Percentiles rank a stretch among this genome's conserved stretches.
Evolutionary conservation across 768 basidiomycete genomes (phyloP).

Genomic region (Russula griseocarnosa): DNA sequence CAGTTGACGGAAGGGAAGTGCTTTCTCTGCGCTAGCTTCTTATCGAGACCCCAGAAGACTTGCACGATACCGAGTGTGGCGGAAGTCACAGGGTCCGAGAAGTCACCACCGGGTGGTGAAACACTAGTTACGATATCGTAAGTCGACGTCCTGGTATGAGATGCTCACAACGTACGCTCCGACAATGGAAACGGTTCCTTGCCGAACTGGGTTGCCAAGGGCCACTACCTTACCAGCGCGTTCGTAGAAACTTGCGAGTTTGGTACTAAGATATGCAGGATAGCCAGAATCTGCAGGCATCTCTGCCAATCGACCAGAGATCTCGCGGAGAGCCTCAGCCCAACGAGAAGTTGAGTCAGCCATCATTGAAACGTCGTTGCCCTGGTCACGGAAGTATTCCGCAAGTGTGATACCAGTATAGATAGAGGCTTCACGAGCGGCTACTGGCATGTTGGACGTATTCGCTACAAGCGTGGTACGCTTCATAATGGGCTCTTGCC

Average conservation of each 20-base stretch:
- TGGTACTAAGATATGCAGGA: slow-evolving; percentile 93
- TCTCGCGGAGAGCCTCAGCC: slow-evolving; percentile 99
- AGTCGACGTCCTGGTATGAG: slow-evolving; percentile 1
- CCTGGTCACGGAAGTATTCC: slow-evolving; percentile 99
- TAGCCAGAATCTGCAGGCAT: slow-evolving; percentile 99
- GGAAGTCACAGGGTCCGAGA: slow-evolving; percentile 97
- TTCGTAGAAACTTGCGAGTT: slow-evolving; percentile 97
- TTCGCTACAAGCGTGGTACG: slow-evolving; percentile 98
- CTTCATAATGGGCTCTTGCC: slow-evolving; percentile 99
- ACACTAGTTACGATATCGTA: slow-evolving; percentile 50
- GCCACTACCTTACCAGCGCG: slow-evolving; percentile 95
- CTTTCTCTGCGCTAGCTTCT: slow-evolving; percentile 97
- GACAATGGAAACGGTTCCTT: slow-evolving; percentile 96
- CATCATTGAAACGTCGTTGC: slow-evolving; percentile 98
- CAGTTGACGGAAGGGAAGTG: slow-evolving; percentile 99
- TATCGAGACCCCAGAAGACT: slow-evolving; percentile 99
- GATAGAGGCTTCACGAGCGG: slow-evolving; percentile 97
- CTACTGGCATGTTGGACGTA: slow-evolving; percentile 99
- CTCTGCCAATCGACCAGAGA: slow-evolving; percentile 97
- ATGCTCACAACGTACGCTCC: slow-evolving; percentile 73
- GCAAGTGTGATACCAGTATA: slow-evolving; percentile 99
- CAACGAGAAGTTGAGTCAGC: slow-evolving; percentile 98
- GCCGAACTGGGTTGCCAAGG: slow-evolving; percentile 79
- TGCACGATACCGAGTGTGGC: slow-evolving; percentile 98
- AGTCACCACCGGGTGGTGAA: slow-evolving; percentile 98